These are phyloP conservation scores for Cladorrhinum sp. DNA, from an alignment of 2,329 filamentous ascomycete species.

Conservation along the genomic window DNA sequence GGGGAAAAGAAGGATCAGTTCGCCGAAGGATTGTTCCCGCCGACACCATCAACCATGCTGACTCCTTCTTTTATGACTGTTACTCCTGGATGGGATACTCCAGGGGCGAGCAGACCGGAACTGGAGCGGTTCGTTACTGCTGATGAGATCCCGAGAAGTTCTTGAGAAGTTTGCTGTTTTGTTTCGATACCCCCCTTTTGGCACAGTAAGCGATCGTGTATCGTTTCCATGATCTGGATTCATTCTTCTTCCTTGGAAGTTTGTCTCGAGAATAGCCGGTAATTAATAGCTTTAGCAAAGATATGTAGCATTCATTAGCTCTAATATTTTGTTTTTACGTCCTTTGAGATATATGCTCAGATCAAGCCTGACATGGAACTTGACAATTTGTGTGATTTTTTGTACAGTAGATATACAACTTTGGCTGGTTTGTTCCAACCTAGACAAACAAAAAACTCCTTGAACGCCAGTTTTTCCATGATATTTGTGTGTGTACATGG, in stretches of 20 bases:
- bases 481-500: not conserved
- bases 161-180: constrained; percentile 1
- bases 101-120: constrained; percentile 34
- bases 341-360: not conserved
- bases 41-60: constrained; percentile 5
- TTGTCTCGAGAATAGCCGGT: not conserved
- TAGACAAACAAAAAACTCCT: not conserved
- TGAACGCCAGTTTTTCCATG: constrained; percentile 3
- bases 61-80: constrained; percentile 13
- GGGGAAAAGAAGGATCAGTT: not conserved
- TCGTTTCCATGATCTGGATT: not conserved
- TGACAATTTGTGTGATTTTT: not conserved
- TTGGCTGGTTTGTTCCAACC: not conserved
- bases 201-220: not conserved
- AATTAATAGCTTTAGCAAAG: not conserved
- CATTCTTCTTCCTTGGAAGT: constrained; percentile 1
- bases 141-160: constrained; percentile 38
- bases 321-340: not conserved
- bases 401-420: constrained; percentile 11
- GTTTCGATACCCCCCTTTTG: constrained; percentile 16
- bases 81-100: constrained; percentile 15
- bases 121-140: constrained; percentile 58
- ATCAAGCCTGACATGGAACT: not conserved
- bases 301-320: not conserved
- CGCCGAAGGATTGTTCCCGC: constrained; percentile 4